Conservation (phyloP, 768 basidiomycete genomes). For the Serendipita sp. region DNA sequence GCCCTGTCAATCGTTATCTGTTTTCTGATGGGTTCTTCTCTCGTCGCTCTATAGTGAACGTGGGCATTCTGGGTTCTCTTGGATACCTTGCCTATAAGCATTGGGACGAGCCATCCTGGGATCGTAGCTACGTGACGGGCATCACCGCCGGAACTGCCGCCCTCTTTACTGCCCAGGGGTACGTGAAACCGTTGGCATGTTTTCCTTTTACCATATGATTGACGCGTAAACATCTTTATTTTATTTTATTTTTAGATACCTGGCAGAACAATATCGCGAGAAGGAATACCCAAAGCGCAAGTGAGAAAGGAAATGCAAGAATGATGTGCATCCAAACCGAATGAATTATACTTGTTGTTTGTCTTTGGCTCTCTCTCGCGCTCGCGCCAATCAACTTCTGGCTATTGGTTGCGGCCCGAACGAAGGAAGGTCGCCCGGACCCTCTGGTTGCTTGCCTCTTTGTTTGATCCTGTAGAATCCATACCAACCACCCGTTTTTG, state of each 20-base stretch:
- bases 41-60: conserved; percentile 35
- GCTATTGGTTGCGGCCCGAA: too few species aligned
- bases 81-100: conserved; percentile 50
- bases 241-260: conserved; percentile 23
- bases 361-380: too few species aligned
- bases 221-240: too few species aligned
- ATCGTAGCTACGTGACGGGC: conserved; percentile 41
- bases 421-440: too few species aligned
- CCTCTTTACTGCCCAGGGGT: conserved; percentile 57
- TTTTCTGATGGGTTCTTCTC: neutral
- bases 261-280: conserved; percentile 27
- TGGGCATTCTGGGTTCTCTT: conserved; percentile 42
- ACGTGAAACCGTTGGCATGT: conserved; percentile 16
- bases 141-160: conserved; percentile 42
- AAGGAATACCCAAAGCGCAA: conserved; percentile 19
- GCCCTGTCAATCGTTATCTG: neutral
- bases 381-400: too few species aligned
- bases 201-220: neutral
- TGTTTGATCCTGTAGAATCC: too few species aligned
- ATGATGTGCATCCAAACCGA: too few species aligned
- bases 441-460: too few species aligned
- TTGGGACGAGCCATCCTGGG: conserved; percentile 53
- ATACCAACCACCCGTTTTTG: too few species aligned
- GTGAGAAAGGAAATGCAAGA: neutral
- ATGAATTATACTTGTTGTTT: too few species aligned